Conservation (phyloP, 2,329 filamentous ascomycete genomes). For the Neoarthrinium moseri region DNA sequence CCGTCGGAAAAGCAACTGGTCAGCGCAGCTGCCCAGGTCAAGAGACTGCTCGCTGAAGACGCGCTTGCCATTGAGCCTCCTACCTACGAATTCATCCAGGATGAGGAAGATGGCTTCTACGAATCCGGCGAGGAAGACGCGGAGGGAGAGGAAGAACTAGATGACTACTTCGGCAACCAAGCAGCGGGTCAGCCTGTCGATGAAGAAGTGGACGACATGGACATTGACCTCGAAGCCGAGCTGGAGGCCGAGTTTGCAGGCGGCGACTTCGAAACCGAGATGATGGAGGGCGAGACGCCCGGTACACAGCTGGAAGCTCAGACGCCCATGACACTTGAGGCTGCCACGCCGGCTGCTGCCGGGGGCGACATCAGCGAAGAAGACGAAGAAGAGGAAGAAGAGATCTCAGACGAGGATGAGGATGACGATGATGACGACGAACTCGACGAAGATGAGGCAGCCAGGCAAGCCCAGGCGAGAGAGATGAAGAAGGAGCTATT, state of each 20-base stretch:
- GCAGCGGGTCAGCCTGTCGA: background rate
- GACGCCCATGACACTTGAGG: conserved; percentile 44
- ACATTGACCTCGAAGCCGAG: conserved; percentile 61
- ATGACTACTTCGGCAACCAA: conserved; percentile 40
- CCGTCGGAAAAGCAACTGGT: conserved; percentile 82
- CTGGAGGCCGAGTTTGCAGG: conserved; percentile 53
- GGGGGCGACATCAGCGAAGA: conserved; percentile 38
- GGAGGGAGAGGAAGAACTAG: conserved; percentile 54
- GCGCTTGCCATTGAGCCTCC: conserved; percentile 56
- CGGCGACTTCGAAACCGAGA: conserved; percentile 39
- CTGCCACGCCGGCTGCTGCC: conserved; percentile 41
- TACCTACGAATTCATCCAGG: conserved; percentile 62
- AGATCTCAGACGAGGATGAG: conserved; percentile 46
- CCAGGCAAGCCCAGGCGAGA: conserved; percentile 50
- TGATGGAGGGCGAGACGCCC: conserved; percentile 30
- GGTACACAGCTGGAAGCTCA: conserved; percentile 40
- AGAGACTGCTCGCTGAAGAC: conserved; percentile 71
- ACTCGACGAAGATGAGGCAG: conserved; percentile 52
- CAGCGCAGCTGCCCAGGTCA: conserved; percentile 77
- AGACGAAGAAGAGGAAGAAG: conserved; percentile 41
- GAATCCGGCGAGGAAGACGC: conserved; percentile 45
- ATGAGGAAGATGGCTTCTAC: conserved; percentile 35
- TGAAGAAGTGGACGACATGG: conserved; percentile 16
- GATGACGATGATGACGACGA: conserved; percentile 54
- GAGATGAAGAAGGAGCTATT: conserved; percentile 52